These are phyloP conservation scores for Schizonepeta tenuifolia DNA, from an alignment of 257 asterid genomes.

Conservation along the genomic window DNA sequence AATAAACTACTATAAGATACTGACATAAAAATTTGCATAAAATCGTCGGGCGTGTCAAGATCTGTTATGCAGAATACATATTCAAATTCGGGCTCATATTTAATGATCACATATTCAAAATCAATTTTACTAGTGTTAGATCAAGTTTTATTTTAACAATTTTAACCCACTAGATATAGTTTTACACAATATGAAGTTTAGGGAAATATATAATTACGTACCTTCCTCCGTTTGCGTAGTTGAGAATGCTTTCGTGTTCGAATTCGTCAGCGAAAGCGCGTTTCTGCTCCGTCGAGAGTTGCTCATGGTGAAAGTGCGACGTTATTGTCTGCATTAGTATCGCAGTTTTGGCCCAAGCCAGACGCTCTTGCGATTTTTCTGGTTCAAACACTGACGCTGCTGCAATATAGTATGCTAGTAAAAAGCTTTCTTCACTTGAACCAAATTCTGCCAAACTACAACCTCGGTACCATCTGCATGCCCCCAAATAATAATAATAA, in stretches of 20 bases:
- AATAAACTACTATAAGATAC: too few species aligned
- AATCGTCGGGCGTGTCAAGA: neutral
- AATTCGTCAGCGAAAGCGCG: constrained; percentile 50
- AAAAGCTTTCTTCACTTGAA: constrained; percentile 42
- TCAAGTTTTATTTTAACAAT: too few species aligned
- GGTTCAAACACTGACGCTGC: constrained; percentile 70
- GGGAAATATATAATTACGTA: constrained; percentile 37
- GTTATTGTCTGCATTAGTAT: constrained; percentile 51
- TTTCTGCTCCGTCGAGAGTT: constrained; percentile 39
- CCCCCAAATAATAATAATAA: neutral
- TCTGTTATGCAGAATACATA: too few species aligned
- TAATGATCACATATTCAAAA: too few species aligned
- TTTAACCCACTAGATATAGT: too few species aligned
- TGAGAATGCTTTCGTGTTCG: constrained; percentile 33
- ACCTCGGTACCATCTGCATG: constrained; percentile 64
- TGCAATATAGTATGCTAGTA: constrained; percentile 51
- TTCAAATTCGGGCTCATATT: too few species aligned
- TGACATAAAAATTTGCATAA: neutral
- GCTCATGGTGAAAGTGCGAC: constrained; percentile 38
- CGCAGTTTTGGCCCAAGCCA: constrained; percentile 78
- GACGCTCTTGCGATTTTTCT: constrained; percentile 55
- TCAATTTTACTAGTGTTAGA: too few species aligned
- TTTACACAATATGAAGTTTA: too few species aligned
- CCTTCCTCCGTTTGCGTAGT: constrained; percentile 48
- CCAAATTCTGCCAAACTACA: constrained; percentile 51